Base-by-base conservation (phyloP, 306 rosid genomes). In the Glycine tomentella region DNA sequence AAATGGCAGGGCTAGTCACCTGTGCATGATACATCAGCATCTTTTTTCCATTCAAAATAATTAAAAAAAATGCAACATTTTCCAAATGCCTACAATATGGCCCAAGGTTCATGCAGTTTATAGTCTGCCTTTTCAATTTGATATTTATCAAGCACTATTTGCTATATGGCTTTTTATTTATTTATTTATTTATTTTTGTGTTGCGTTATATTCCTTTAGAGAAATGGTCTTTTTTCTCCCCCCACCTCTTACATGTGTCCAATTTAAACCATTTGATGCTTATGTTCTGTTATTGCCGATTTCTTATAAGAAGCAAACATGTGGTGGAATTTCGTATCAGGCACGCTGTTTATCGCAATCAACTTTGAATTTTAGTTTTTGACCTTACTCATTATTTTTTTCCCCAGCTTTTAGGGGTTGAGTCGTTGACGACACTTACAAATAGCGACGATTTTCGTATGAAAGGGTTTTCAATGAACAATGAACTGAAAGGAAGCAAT, bases 71-170 rank as follows among this genome's bases (percentile, higher is more conserved):
- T 25, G 31, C 31, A 25, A 65, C 57, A 81, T 72, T 50, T 70
- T 83, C 83, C 81, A 65, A 84, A 64, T 77, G 66, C 67, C 40
- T 67, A 36, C 77, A 51, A 76, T 42, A 13, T n/a, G 52, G 53
- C 31, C 1, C 2, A 25, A 25, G 31, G 31, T 49, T 84, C 71
- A 56, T 14, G 67, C 16, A 74, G 55, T 77, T 58, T n/a, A 42
- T 73, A 11, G 77, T 40, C 31, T 69, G 64, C 67, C 53, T 49
- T 68, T 61, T 10, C 50, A 78, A 56, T 57, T 56, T 85, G 74
- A 81, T 58, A 82, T 69, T 82, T 78, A 80, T 61, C 49, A 84
- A 69, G 53, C 80, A 81, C 85, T 81, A 66, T 25, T 25, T 25
- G 25, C 25, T 0, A 20, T 20, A 20, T 20, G 25, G 25, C 25